A percentile compares a stretch with the other conserved stretches of the same genome.
Conservation (phyloP, 352 stramenopile genomes). For the Phytophthora melonis region DNA sequence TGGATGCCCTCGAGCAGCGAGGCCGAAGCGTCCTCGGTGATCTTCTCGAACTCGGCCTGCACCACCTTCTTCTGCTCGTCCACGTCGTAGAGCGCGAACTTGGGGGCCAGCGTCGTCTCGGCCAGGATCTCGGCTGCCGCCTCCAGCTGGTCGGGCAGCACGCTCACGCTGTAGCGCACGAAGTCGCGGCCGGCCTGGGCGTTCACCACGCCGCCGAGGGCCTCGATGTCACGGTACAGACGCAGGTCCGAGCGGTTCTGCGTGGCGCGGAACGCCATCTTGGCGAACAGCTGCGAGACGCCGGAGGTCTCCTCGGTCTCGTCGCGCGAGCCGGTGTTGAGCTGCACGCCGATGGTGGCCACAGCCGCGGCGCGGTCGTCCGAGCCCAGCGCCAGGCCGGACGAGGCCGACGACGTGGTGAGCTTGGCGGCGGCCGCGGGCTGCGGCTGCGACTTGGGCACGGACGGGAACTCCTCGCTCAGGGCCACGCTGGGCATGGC, state of each 20-base stretch:
- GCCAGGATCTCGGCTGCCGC: slow-evolving; percentile 77
- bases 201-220: slow-evolving; percentile 73
- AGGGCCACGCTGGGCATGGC: slow-evolving; percentile 65
- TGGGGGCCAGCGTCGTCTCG: slow-evolving; percentile 80
- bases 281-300: slow-evolving; percentile 80
- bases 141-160: slow-evolving; percentile 75
- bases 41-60: slow-evolving; percentile 57
- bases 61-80: slow-evolving; percentile 78
- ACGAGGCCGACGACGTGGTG: slow-evolving; percentile 50
- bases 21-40: slow-evolving; percentile 48
- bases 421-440: slow-evolving; percentile 38
- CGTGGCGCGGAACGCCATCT: slow-evolving; percentile 88
- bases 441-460: slow-evolving; percentile 52
- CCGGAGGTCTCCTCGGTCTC: slow-evolving; percentile 80
- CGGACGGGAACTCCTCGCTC: slow-evolving; percentile 68
- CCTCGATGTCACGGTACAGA: slow-evolving; percentile 85
- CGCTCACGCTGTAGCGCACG: slow-evolving; percentile 82
- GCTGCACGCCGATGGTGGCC: slow-evolving; percentile 72
- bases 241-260: slow-evolving; percentile 78
- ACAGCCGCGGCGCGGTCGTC: slow-evolving; percentile 58
- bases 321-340: slow-evolving; percentile 66
- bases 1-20: slow-evolving; percentile 71
- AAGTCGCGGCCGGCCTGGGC: slow-evolving; percentile 74
- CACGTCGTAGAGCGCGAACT: slow-evolving; percentile 85
- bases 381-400: slow-evolving; percentile 72